Percentiles rank a stretch among this genome's conserved stretches.
These are phyloP conservation scores for Moniliella sp. DNA, from an alignment of 1,284 basidiomycete genomes.

Conservation along the genomic window DNA sequence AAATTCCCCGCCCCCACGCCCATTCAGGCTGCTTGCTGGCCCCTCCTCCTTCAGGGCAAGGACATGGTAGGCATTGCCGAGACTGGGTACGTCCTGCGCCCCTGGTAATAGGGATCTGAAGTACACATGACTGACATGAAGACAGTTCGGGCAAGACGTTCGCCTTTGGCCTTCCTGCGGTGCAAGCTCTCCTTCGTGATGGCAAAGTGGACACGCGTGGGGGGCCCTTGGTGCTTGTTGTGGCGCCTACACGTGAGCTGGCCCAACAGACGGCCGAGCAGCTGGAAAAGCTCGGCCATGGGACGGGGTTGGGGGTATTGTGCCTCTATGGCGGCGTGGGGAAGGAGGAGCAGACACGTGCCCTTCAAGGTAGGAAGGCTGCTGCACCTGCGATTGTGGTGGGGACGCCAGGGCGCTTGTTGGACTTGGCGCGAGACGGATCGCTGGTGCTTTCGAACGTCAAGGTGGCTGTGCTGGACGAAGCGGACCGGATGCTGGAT, in stretches of 20 bases:
- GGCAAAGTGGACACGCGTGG: constrained; percentile 31
- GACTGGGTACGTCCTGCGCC: constrained; percentile 52
- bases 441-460: constrained; percentile 52
- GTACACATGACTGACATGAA: not conserved
- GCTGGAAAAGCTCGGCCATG: constrained; percentile 53
- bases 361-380: too few relatives aligned
- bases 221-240: constrained; percentile 54
- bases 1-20: constrained; percentile 73
- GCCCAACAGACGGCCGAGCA: constrained; percentile 83
- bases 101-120: not conserved
- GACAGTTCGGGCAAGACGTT: constrained; percentile 60
- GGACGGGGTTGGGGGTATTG: constrained; percentile 55
- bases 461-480: constrained; percentile 76
- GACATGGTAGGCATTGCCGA: constrained; percentile 93
- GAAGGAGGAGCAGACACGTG: constrained; percentile 57
- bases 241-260: constrained; percentile 80
- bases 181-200: constrained; percentile 45
- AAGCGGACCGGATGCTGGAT: constrained; percentile 94
- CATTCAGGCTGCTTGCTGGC: constrained; percentile 90
- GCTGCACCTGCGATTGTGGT: constrained; percentile 45
- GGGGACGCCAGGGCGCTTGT: constrained; percentile 75
- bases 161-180: constrained; percentile 77
- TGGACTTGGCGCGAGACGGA: constrained; percentile 68
- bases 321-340: constrained; percentile 80
- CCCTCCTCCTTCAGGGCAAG: constrained; percentile 54